Evolutionary conservation across 306 rosid genomes (phyloP).

Genomic region (Cucumis cinereus): DNA sequence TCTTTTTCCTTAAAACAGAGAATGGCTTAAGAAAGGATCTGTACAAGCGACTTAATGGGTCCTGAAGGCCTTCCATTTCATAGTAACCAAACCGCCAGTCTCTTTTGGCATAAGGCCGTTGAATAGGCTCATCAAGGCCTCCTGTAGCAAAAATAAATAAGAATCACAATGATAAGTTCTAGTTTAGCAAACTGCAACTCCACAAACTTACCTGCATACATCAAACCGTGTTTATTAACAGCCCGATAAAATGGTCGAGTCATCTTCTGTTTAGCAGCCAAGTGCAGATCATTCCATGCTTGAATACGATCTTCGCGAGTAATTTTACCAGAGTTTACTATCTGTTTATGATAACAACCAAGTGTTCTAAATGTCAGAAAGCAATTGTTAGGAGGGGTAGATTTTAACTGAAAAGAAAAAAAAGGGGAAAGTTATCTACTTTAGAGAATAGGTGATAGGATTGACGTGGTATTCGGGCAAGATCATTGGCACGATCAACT

Average conservation of each 20-base stretch:
- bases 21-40: constrained; percentile 41
- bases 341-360: constrained; percentile 29
- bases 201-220: constrained; percentile 77
- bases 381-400: not conserved
- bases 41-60: constrained; percentile 51
- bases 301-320: constrained; percentile 47
- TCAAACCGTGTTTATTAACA: constrained; percentile 49
- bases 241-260: constrained; percentile 76
- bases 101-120: constrained; percentile 51
- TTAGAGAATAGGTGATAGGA: constrained; percentile 81
- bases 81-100: constrained; percentile 98
- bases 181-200: not conserved
- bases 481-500: constrained; percentile 63
- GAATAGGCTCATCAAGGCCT: constrained; percentile 77
- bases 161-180: not conserved
- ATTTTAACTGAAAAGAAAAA: not conserved
- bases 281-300: constrained; percentile 72
- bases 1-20: constrained; percentile 14
- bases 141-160: constrained; percentile 26
- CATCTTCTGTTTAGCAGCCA: constrained; percentile 57
- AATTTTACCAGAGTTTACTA: constrained; percentile 54
- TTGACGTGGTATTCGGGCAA: constrained; percentile 72
- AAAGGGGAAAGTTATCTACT: constrained; percentile 25
- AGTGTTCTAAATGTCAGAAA: not conserved
- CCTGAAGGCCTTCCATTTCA: constrained; percentile 89